A percentile compares a stretch with the other conserved stretches of the same genome.
Evolutionary conservation across 495 filamentous ascomycete genomes (phyloP).

Genomic region (Trichocladium uniseriatum): DNA sequence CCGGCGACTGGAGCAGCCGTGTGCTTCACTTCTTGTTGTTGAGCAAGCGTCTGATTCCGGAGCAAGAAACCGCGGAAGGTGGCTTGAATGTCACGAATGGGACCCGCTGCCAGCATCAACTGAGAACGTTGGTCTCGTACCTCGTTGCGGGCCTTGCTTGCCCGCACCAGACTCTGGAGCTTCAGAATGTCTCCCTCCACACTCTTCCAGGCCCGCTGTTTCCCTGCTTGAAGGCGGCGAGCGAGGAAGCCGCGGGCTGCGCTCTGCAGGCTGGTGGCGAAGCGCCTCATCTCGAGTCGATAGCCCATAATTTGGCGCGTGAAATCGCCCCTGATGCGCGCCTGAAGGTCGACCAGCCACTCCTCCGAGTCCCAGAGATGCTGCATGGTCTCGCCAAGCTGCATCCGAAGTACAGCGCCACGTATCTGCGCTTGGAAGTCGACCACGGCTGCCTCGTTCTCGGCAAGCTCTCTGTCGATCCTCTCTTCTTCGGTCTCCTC

Average conservation of each 20-base stretch:
- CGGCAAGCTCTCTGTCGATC: constrained; percentile 71
- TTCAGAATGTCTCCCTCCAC: constrained; percentile 62
- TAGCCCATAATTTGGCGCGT: constrained; percentile 66
- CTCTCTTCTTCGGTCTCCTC: constrained; percentile 84
- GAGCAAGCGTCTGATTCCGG: constrained; percentile 40
- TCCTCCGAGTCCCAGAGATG: constrained; percentile 83
- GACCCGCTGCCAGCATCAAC: constrained; percentile 47
- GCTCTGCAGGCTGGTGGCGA: constrained; percentile 70
- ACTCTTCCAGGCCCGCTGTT: constrained; percentile 58
- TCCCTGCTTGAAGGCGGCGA: constrained; percentile 50
- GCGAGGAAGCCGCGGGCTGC: constrained; percentile 69
- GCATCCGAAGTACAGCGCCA: constrained; percentile 68
- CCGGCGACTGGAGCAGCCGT: constrained; percentile 36
- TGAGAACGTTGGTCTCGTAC: constrained; percentile 54
- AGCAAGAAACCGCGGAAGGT: constrained; percentile 51
- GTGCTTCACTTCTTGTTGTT: constrained; percentile 45
- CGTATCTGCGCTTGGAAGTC: constrained; percentile 85
- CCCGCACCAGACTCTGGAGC: constrained; percentile 79
- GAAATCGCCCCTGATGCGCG: constrained; percentile 65
- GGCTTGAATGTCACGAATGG: constrained; percentile 61
- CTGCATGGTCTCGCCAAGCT: constrained; percentile 76
- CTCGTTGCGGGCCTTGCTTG: constrained; percentile 60
- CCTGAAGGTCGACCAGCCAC: constrained; percentile 68
- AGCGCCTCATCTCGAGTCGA: constrained; percentile 65
- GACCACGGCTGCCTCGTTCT: constrained; percentile 57